Conservation (phyloP, 75 land plant genomes). For the Azolla pinnata region DNA sequence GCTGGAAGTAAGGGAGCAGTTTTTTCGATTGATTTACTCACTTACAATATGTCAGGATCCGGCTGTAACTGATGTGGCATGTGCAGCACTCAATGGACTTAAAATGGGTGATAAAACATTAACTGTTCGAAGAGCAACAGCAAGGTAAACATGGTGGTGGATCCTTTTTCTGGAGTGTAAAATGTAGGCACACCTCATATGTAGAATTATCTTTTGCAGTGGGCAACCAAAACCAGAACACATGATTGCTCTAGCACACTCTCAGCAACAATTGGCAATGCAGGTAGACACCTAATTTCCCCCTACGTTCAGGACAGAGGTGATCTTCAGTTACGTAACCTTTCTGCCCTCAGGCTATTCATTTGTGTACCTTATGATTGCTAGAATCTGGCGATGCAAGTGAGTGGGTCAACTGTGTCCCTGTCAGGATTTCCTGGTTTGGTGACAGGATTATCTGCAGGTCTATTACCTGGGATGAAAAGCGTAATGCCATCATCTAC, state of each 20-base stretch:
- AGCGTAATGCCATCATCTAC: constrained; percentile 10
- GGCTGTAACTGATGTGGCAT: constrained; percentile 81
- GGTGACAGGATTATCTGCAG: neutral
- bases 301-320: too few relatives aligned
- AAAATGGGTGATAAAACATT: constrained; percentile 95
- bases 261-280: too few relatives aligned
- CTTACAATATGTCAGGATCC: constrained; percentile 33
- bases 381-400: constrained; percentile 35
- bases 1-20: neutral
- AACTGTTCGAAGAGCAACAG: constrained; percentile 80
- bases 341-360: too few relatives aligned
- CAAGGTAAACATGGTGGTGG: constrained; percentile 57
- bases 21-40: constrained; percentile 1
- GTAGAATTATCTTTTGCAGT: constrained; percentile 19
- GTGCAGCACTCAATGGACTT: constrained; percentile 81
- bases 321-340: too few relatives aligned
- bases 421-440: constrained; percentile 11
- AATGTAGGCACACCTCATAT: too few relatives aligned
- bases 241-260: constrained; percentile 60
- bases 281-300: too few relatives aligned
- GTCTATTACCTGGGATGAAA: constrained; percentile 27
- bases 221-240: constrained; percentile 82
- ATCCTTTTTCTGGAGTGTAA: too few relatives aligned
- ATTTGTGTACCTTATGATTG: too few relatives aligned
- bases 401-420: constrained; percentile 10